A percentile compares a stretch with the other conserved stretches of the same genome.
Evolutionary conservation across 2,329 filamentous ascomycete genomes (phyloP).

Genomic region (Fonsecaea erecta): DNA sequence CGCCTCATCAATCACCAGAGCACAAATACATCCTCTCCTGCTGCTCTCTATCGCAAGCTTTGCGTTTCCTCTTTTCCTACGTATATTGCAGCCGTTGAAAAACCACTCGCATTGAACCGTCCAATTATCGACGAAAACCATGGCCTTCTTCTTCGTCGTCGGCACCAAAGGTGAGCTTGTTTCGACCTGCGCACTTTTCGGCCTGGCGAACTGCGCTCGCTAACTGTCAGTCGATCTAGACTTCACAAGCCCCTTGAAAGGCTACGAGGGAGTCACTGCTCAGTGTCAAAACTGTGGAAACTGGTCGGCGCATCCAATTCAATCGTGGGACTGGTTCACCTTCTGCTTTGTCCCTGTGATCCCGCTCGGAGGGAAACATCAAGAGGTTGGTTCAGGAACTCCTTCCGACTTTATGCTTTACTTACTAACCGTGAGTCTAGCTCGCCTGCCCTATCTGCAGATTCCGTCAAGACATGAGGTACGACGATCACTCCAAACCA

Average conservation of each 20-base stretch:
- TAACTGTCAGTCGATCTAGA: conserved; percentile 40
- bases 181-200: neutral
- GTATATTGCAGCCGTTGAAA: neutral
- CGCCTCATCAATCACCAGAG: conserved; percentile 4
- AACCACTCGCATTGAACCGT: neutral
- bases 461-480: conserved; percentile 36
- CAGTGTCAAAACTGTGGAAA: conserved; percentile 55
- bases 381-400: conserved; percentile 28
- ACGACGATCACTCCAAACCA: neutral
- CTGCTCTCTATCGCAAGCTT: neutral
- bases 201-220: neutral
- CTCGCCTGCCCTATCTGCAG: conserved; percentile 36
- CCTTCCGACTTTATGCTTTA: neutral
- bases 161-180: conserved; percentile 30
- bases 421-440: conserved; percentile 21
- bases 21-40: neutral
- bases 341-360: conserved; percentile 50
- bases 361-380: conserved; percentile 43
- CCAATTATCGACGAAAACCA: conserved; percentile 3
- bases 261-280: conserved; percentile 52
- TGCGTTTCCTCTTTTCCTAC: neutral
- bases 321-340: conserved; percentile 54
- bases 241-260: conserved; percentile 50
- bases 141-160: conserved; percentile 36
- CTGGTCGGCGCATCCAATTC: conserved; percentile 52